Conservation (phyloP, 2,329 filamentous ascomycete species). For the Arthrobotrys iridis region DNA sequence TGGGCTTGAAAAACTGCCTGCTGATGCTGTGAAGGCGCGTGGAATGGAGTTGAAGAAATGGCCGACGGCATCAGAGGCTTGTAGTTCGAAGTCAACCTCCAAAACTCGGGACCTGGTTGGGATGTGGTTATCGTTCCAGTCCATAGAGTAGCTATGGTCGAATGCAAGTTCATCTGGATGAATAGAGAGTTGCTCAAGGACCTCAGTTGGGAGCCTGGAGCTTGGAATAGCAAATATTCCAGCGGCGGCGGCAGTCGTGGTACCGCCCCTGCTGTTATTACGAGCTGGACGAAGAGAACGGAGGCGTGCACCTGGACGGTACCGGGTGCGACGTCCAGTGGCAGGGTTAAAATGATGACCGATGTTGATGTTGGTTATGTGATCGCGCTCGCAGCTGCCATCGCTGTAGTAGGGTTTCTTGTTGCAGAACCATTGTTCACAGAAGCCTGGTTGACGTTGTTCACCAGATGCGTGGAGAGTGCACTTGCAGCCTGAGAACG, state of each 20-base stretch:
- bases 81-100: not conserved
- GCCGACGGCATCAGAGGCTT: not conserved
- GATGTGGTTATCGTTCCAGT: not conserved
- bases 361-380: slow-evolving; percentile 25
- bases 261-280: too few species aligned
- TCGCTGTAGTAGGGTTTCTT: slow-evolving; percentile 43
- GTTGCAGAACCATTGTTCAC: slow-evolving; percentile 42
- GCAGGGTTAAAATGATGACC: slow-evolving; percentile 31
- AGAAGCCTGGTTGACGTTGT: slow-evolving; percentile 24
- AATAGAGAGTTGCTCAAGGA: not conserved
- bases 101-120: not conserved
- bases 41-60: not conserved
- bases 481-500: slow-evolving; percentile 13
- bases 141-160: not conserved
- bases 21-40: not conserved
- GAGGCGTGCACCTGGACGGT: slow-evolving; percentile 8
- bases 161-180: not conserved
- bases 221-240: not conserved
- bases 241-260: not conserved
- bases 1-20: not conserved
- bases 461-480: slow-evolving; percentile 17
- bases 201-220: not conserved
- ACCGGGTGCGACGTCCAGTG: slow-evolving; percentile 3
- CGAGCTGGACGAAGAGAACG: not conserved
- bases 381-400: slow-evolving; percentile 3